Conservation (phyloP, 768 basidiomycete genomes). For the Imleria badia region DNA sequence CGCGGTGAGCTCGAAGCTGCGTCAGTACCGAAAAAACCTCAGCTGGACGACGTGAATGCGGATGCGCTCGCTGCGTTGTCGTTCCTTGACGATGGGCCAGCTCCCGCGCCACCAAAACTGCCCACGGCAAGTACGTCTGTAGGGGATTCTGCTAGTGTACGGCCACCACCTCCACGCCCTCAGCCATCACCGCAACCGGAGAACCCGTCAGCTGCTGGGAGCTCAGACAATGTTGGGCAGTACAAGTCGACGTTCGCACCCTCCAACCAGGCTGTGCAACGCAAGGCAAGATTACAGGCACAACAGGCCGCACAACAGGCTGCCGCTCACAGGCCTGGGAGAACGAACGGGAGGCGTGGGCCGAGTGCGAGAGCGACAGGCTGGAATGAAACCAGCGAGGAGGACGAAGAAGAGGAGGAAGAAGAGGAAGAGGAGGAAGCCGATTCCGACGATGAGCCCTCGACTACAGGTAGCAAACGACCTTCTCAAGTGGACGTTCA, state of each 20-base stretch:
- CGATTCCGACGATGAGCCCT: conserved; percentile 57
- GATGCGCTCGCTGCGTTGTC: conserved; percentile 80
- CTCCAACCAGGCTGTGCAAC: conserved; percentile 78
- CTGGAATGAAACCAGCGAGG: conserved; percentile 75
- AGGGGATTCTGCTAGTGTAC: conserved; percentile 5
- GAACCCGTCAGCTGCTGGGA: conserved; percentile 15
- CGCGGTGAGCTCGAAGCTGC: conserved; percentile 6
- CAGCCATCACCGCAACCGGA: conserved; percentile 37
- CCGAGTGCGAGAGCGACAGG: conserved; percentile 43
- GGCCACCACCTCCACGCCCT: conserved; percentile 28
- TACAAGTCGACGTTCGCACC: conserved; percentile 89
- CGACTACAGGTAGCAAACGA: conserved; percentile 33
- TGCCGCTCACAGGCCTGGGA: conserved; percentile 72
- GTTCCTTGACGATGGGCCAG: conserved; percentile 57
- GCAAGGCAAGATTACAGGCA: conserved; percentile 81
- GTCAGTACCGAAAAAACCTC: conserved; percentile 12
- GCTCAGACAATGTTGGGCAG: conserved; percentile 36
- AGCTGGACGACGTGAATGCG: conserved; percentile 50
- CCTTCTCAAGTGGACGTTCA: conserved; percentile 25
- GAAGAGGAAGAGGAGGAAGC: conserved; percentile 68
- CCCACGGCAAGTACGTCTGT: neutral
- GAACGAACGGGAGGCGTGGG: conserved; percentile 42
- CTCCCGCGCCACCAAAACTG: conserved; percentile 20
- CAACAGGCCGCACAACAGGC: conserved; percentile 81
- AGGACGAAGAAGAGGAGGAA: conserved; percentile 78